phyloP scores from a whole-genome alignment of 257 asterid genomes.

The Jaltomata sinuosa region DNA sequence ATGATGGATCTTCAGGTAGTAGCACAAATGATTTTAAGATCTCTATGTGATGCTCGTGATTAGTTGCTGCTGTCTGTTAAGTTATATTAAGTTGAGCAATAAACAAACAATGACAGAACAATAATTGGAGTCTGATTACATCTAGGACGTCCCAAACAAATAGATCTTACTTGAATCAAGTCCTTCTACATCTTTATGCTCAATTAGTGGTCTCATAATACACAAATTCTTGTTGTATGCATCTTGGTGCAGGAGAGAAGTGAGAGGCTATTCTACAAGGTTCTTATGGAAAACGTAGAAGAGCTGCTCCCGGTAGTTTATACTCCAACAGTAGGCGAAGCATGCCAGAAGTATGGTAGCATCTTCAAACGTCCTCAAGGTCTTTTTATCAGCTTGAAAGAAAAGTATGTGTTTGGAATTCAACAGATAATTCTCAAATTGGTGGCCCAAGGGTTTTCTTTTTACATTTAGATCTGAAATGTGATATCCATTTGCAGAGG shows the following conservation, averaged over 20 bases:
- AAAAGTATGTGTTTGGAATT: constrained; percentile 42
- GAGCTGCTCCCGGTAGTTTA: constrained; percentile 96
- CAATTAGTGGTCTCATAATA: not conserved
- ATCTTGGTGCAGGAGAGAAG: constrained; percentile 61
- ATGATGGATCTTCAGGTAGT: constrained; percentile 99
- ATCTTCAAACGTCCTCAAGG: constrained; percentile 98
- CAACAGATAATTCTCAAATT: not conserved
- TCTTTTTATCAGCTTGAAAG: constrained; percentile 92
- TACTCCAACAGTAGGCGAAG: constrained; percentile 99
- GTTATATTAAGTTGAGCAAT: not conserved
- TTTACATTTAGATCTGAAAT: constrained; percentile 5
- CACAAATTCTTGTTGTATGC: not conserved
- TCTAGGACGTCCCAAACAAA: not conserved
- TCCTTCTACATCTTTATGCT: not conserved
- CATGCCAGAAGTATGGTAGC: constrained; percentile 94
- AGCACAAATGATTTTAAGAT: not conserved
- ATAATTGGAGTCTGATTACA: not conserved
- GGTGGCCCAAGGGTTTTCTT: not conserved
- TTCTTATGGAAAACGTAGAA: constrained; percentile 89
- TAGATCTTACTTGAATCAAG: not conserved
- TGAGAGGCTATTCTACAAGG: constrained; percentile 85
- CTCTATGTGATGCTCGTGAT: not conserved
- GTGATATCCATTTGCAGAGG: constrained; percentile 49
- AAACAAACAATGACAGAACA: not conserved
- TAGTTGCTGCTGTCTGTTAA: not conserved